These are phyloP conservation scores for Geotrichum klebahnii DNA, from an alignment of 1,139 yeast genomes.

Conservation along the genomic window DNA sequence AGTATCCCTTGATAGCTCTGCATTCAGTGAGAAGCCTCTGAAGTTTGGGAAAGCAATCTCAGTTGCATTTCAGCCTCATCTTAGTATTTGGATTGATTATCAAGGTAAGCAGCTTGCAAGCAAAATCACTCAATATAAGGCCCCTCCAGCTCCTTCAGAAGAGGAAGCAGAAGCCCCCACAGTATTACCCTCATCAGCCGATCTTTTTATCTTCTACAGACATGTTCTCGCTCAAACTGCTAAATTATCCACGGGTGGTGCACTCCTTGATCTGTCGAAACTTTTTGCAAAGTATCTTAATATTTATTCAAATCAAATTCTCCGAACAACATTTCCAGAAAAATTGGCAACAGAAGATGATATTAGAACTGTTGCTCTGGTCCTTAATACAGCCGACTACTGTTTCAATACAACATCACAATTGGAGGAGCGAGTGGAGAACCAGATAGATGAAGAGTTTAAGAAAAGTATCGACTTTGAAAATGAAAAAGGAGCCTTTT, in stretches of 20 bases:
- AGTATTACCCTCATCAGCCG: conserved; percentile 80
- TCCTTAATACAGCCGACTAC: conserved; percentile 86
- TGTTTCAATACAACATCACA: conserved; percentile 75
- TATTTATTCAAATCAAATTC: conserved; percentile 59
- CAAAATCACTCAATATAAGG: conserved; percentile 47
- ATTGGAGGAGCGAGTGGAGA: conserved; percentile 60
- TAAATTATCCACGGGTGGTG: conserved; percentile 65
- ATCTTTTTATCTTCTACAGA: conserved; percentile 72
- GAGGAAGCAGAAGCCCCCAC: conserved; percentile 49
- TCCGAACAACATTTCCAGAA: conserved; percentile 57
- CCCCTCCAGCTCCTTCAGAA: conserved; percentile 36
- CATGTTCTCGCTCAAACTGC: conserved; percentile 70
- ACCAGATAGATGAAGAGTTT: conserved; percentile 46
- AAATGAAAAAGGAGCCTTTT: conserved; percentile 52
- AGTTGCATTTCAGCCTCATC: conserved; percentile 75
- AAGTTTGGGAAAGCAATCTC: conserved; percentile 53
- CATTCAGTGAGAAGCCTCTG: conserved; percentile 21
- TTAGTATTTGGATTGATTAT: conserved; percentile 80
- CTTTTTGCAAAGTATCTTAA: conserved; percentile 65
- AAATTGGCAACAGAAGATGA: conserved; percentile 50
- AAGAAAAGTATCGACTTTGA: conserved; percentile 49
- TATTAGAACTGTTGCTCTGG: conserved; percentile 61
- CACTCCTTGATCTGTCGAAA: conserved; percentile 58
- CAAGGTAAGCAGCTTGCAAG: conserved; percentile 63
- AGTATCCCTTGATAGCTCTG: conserved; percentile 19